Percentiles rank a stretch among this genome's conserved stretches.
phyloP scores from a whole-genome alignment of 2,329 filamentous ascomycete species.

The Zarea fungicola region DNA sequence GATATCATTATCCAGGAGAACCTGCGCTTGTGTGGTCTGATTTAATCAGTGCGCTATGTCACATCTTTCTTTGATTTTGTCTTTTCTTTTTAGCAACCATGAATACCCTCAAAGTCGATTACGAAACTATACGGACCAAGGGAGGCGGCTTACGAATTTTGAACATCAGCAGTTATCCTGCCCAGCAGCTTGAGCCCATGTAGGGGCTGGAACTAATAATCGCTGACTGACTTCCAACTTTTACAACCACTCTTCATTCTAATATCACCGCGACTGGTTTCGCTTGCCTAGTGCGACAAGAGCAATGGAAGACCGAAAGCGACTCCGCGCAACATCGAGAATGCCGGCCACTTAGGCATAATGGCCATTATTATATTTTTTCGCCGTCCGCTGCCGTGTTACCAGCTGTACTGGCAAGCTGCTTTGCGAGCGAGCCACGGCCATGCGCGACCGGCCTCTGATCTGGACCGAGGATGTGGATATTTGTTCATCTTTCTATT shows the following conservation, averaged over 20 bases:
- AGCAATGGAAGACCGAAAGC: neutral
- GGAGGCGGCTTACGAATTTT: slow-evolving; percentile 13
- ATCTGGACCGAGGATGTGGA: slow-evolving; percentile 4
- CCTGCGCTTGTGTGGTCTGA: slow-evolving; percentile 90
- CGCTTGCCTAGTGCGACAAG: neutral
- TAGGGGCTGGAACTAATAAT: slow-evolving; percentile 1
- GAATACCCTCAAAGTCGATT: slow-evolving; percentile 19
- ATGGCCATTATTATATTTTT: neutral
- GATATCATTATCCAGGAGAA: slow-evolving; percentile 99
- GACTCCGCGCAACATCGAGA: neutral
- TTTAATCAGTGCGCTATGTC: slow-evolving; percentile 52
- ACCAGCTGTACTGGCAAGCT: neutral
- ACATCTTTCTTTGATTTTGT: slow-evolving; percentile 25
- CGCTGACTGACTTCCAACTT: neutral
- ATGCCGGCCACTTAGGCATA: neutral
- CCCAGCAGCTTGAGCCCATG: neutral
- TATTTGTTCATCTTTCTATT: slow-evolving; percentile 9
- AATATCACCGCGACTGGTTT: slow-evolving; percentile 7
- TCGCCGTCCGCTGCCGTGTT: neutral
- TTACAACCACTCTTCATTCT: neutral
- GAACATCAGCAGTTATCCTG: slow-evolving; percentile 6
- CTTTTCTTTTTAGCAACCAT: slow-evolving; percentile 19
- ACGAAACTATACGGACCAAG: slow-evolving; percentile 13
- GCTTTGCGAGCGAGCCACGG: neutral
- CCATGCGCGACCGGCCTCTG: neutral